Conservation (phyloP, 495 filamentous ascomycete genomes). For the Neurospora sp. region DNA sequence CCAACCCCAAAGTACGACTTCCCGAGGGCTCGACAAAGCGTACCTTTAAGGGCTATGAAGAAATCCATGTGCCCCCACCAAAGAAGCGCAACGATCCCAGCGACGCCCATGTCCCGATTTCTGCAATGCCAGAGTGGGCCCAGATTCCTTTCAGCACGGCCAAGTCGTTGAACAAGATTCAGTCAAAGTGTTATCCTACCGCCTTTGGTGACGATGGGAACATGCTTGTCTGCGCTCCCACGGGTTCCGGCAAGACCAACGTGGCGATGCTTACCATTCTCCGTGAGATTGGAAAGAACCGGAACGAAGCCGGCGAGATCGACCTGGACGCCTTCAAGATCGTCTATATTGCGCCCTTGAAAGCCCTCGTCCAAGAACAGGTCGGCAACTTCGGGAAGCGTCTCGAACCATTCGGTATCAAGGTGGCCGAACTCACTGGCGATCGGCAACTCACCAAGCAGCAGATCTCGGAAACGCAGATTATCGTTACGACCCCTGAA, state of each 20-base stretch:
- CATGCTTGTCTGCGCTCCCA: slow-evolving; percentile 94
- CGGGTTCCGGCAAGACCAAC: slow-evolving; percentile 96
- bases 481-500: slow-evolving; percentile 97
- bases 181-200: slow-evolving; percentile 81
- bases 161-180: slow-evolving; percentile 82
- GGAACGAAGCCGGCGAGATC: slow-evolving; percentile 81
- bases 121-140: slow-evolving; percentile 89
- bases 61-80: slow-evolving; percentile 90
- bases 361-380: slow-evolving; percentile 92
- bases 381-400: slow-evolving; percentile 93
- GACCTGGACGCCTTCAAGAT: slow-evolving; percentile 96
- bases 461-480: slow-evolving; percentile 93
- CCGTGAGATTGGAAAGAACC: slow-evolving; percentile 92
- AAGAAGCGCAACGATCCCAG: slow-evolving; percentile 71
- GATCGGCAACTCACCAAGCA: slow-evolving; percentile 98
- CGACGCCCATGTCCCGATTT: slow-evolving; percentile 70
- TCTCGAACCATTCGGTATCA: slow-evolving; percentile 82
- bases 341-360: slow-evolving; percentile 87
- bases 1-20: slow-evolving; percentile 89
- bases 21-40: slow-evolving; percentile 91
- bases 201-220: slow-evolving; percentile 95
- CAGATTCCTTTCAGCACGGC: slow-evolving; percentile 68
- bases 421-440: slow-evolving; percentile 87
- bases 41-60: slow-evolving; percentile 95
- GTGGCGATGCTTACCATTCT: slow-evolving; percentile 96